Conservation (phyloP, 2,329 filamentous ascomycete species). For the Huntiella savannae region DNA sequence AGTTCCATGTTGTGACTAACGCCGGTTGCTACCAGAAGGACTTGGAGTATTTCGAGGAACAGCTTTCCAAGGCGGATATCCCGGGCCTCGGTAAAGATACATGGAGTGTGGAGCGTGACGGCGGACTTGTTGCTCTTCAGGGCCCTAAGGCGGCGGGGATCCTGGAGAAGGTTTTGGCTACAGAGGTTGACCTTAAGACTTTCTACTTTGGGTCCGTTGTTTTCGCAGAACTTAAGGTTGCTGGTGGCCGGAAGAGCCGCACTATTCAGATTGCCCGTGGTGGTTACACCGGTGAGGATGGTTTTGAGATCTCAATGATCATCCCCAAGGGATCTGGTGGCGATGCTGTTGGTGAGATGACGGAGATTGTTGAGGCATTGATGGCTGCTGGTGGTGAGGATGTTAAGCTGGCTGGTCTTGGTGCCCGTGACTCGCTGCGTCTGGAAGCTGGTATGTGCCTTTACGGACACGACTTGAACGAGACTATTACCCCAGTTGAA, state of each 20-base stretch:
- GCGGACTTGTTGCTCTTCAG: conserved; percentile 75
- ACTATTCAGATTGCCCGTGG: conserved; percentile 55
- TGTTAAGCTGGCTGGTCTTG: conserved; percentile 69
- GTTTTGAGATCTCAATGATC: conserved; percentile 82
- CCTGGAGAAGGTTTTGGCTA: conserved; percentile 41
- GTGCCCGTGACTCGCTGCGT: conserved; percentile 76
- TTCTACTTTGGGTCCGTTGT: conserved; percentile 69
- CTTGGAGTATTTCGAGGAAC: conserved; percentile 50
- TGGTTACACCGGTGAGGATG: conserved; percentile 95
- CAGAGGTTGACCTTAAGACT: conserved; percentile 36
- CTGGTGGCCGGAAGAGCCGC: conserved; percentile 26
- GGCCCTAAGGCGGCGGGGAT: conserved; percentile 59
- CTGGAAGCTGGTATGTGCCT: conserved; percentile 97
- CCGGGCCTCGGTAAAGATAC: conserved; percentile 28
- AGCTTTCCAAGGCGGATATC: conserved; percentile 43
- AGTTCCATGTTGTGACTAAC: conserved; percentile 90
- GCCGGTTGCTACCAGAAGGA: conserved; percentile 85
- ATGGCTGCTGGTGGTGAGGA: conserved; percentile 42
- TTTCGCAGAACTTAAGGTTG: conserved; percentile 44
- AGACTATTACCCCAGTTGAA: conserved; percentile 43
- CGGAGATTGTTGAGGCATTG: conserved; percentile 40
- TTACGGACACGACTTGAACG: conserved; percentile 96
- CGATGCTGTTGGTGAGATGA: conserved; percentile 37
- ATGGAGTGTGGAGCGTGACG: conserved; percentile 52
- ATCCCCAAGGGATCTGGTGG: conserved; percentile 29